phyloP scores from a whole-genome alignment of 345 rosid genomes.

The Geranium brycei region DNA sequence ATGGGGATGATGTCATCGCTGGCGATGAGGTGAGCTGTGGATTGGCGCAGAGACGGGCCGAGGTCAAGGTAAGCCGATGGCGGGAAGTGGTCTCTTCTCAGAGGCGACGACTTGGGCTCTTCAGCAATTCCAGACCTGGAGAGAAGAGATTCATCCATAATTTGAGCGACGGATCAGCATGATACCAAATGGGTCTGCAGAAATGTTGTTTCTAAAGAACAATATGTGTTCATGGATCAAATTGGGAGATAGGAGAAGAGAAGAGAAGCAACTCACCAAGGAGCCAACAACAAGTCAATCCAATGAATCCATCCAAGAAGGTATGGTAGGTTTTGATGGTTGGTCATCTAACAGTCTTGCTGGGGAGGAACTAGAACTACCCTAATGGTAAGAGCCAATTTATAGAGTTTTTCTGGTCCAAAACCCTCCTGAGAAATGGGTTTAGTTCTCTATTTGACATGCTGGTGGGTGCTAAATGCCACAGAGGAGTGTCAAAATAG shows the following conservation, averaged over 20 bases:
- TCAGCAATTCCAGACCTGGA: slow-evolving; percentile 12
- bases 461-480: neutral
- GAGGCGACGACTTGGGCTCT: slow-evolving; percentile 1
- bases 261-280: no score
- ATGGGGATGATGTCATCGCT: slow-evolving; percentile 24
- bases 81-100: slow-evolving; percentile 12
- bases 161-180: slow-evolving; percentile 20
- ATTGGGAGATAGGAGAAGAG: no score
- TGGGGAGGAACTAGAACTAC: neutral
- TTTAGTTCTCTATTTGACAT: neutral
- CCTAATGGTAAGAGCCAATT: no score
- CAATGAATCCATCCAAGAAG: slow-evolving; percentile 1
- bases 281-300: slow-evolving; percentile 12
- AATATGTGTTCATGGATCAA: neutral
- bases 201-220: neutral
- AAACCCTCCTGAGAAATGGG: neutral
- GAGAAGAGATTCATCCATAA: slow-evolving; percentile 22
- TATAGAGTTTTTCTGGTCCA: no score
- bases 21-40: slow-evolving; percentile 24
- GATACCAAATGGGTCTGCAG: neutral
- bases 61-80: slow-evolving; percentile 21
- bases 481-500: neutral
- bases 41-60: slow-evolving; percentile 19
- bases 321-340: neutral
- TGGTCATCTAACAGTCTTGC: neutral